Evolutionary conservation across 306 rosid species (phyloP).

Genomic region (Comarum palustre): DNA sequence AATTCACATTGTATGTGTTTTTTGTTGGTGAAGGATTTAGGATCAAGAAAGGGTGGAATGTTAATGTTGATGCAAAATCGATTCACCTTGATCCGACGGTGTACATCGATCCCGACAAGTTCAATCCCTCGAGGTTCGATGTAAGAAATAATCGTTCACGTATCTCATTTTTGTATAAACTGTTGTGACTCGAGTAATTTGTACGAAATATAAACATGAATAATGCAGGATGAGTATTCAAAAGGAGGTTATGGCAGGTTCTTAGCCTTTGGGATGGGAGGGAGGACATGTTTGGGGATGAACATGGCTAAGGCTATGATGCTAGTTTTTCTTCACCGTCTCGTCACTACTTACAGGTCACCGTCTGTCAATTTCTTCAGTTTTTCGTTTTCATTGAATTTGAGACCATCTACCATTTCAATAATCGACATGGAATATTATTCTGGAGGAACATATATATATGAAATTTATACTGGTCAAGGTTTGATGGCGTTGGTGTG

Average conservation of each 20-base stretch:
- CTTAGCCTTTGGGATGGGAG: constrained; percentile 90
- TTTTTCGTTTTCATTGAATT: constrained; percentile 6
- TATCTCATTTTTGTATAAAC: background rate
- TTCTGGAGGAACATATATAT: background rate
- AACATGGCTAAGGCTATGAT: constrained; percentile 85
- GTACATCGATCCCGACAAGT: constrained; percentile 48
- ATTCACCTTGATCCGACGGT: constrained; percentile 61
- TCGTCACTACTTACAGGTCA: constrained; percentile 62
- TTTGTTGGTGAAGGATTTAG: constrained; percentile 37
- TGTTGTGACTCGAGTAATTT: background rate
- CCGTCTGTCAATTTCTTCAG: background rate
- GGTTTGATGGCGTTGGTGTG: background rate
- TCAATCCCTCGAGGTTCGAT: constrained; percentile 70
- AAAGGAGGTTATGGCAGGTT: constrained; percentile 61
- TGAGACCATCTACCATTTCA: background rate
- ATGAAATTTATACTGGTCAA: background rate
- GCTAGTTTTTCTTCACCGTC: constrained; percentile 82
- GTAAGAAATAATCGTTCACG: constrained; percentile 34
- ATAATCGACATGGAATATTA: background rate
- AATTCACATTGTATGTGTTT: background rate
- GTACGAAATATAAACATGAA: background rate
- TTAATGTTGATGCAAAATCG: constrained; percentile 74
- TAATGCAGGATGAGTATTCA: constrained; percentile 44
- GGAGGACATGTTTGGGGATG: constrained; percentile 83
- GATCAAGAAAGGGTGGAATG: constrained; percentile 78